Percentiles rank a stretch among this genome's conserved stretches.
Conservation (phyloP, 805 yeast genomes). For the Pichia scutulata region DNA sequence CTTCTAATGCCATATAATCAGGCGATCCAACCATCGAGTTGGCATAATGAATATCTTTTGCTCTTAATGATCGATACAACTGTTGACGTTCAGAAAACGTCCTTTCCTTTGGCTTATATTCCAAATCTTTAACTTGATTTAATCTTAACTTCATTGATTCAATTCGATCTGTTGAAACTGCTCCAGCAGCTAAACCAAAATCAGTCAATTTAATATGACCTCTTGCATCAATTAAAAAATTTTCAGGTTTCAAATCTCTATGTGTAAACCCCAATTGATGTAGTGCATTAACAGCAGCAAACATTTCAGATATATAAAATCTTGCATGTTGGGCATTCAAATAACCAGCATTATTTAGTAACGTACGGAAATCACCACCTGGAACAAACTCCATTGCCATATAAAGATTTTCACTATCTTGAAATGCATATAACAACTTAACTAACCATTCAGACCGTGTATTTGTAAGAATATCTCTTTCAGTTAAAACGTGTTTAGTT, state of each 20-base stretch:
- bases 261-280: slow-evolving; percentile 96
- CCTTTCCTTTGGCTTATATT: slow-evolving; percentile 59
- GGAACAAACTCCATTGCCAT: slow-evolving; percentile 99
- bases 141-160: slow-evolving; percentile 79
- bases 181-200: slow-evolving; percentile 95
- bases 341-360: slow-evolving; percentile 87
- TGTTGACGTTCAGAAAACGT: slow-evolving; percentile 82
- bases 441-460: slow-evolving; percentile 96
- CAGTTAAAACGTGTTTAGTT: slow-evolving; percentile 91
- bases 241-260: slow-evolving; percentile 93
- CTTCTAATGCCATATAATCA: slow-evolving; percentile 98
- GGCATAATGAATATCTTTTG: slow-evolving; percentile 77
- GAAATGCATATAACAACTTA: slow-evolving; percentile 88
- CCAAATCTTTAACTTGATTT: slow-evolving; percentile 63
- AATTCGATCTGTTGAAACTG: slow-evolving; percentile 85
- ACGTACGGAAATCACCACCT: slow-evolving; percentile 96
- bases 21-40: slow-evolving; percentile 97
- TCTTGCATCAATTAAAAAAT: slow-evolving; percentile 78
- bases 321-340: slow-evolving; percentile 92
- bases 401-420: slow-evolving; percentile 81
- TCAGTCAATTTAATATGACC: slow-evolving; percentile 94
- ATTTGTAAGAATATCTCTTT: slow-evolving; percentile 93
- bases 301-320: slow-evolving; percentile 94
- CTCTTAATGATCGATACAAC: slow-evolving; percentile 72
- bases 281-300: slow-evolving; percentile 84